These are phyloP conservation scores for Rhinocladiella similis DNA, from an alignment of 2,329 filamentous ascomycete species.

Conservation along the genomic window DNA sequence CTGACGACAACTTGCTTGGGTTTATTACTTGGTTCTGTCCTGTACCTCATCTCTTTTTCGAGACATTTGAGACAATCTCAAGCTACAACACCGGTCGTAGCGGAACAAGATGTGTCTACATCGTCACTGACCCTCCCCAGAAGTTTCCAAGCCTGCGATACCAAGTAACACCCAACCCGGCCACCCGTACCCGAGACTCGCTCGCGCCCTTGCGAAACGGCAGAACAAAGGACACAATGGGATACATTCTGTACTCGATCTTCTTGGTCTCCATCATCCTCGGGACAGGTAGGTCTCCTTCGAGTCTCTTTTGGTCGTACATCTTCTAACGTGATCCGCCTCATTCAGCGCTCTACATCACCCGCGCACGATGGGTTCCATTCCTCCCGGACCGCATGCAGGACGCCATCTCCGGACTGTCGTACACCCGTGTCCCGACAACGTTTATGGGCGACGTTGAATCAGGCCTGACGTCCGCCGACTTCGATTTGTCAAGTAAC, in stretches of 20 bases:
- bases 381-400: constrained; percentile 53
- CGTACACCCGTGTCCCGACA: constrained; percentile 76
- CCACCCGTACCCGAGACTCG: not conserved
- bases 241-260: constrained; percentile 16
- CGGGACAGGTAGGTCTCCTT: constrained; percentile 61
- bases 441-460: constrained; percentile 84
- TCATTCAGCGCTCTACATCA: constrained; percentile 74
- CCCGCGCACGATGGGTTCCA: constrained; percentile 74
- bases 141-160: not conserved
- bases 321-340: too few species aligned
- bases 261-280: constrained; percentile 62
- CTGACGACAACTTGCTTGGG: constrained; percentile 19
- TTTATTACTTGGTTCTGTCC: too few species aligned
- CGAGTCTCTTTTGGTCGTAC: not conserved
- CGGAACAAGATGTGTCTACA: not conserved
- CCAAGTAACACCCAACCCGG: not conserved
- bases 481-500: constrained; percentile 81
- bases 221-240: constrained; percentile 5
- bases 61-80: not conserved
- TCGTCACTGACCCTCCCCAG: not conserved
- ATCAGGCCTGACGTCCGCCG: constrained; percentile 76
- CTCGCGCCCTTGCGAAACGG: not conserved
- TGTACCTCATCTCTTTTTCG: not conserved
- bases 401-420: constrained; percentile 54
- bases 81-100: not conserved